Evolutionary conservation across 495 filamentous ascomycete genomes (phyloP), one percentile per base, ranked within the genome.

Genomic region (Aspergillus ellipticus): DNA sequence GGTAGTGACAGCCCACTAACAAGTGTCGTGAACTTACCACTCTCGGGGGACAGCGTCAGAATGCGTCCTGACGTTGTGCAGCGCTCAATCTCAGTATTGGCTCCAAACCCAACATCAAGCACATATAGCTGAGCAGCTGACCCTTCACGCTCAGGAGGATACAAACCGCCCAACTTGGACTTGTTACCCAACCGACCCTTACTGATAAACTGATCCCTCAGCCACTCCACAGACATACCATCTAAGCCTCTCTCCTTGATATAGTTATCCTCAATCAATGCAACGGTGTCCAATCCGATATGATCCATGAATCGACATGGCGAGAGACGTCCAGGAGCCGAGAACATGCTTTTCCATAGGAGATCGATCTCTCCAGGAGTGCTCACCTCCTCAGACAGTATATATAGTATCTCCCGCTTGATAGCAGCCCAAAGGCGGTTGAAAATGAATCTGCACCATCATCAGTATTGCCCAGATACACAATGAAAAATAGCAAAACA

Each of bases 381-480:
- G 31, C 64, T 69, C 13, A 83, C 79, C 0, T 74, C 79, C 22
- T 83, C 79, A 2, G 72, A 61, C 4, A 85, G 66, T 11, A 84
- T 76, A 16, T 61, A 63, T 20, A 84, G 52, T 15, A 70, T 71
- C 55, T 83, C 81, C 4, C 79, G 71, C 60, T 85, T 82, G 54
- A 83, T 66, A 5, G 80, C 79, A 0, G 78, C 81, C 80, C 80
- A 85, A 19, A 85, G 69, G 0, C 82, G 78, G 49, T 83, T 82
- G 64, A 82, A 78, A 19, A 85, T 74, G 58, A 84, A 78, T 8
- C 68, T 73, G 29, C n/a, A 39, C 2, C 24, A 20, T 28, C 5
- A 42, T 24, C 21, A 46, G 28, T 35, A 16, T 54, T 49, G 24
- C 22, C 37, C 19, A 39, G 9, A n/a, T n/a, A 22, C 20, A 9